phyloP scores from a whole-genome alignment of 2,329 filamentous ascomycete genomes.

The Coniochaeta hoffmannii region DNA sequence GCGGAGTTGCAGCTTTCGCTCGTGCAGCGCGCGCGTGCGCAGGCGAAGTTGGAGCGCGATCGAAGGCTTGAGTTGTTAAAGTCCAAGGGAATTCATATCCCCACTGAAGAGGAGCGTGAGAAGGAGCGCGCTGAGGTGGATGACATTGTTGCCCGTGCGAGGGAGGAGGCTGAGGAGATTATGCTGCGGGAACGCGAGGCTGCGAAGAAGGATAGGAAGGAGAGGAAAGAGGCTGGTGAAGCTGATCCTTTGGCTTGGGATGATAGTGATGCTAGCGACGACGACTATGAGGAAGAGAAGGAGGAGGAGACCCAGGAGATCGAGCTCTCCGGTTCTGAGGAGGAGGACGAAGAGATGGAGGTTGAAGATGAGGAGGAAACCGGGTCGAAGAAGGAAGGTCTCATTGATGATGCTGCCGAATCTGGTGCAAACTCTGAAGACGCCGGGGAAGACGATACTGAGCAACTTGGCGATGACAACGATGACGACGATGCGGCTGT shows the following conservation, averaged over 20 bases:
- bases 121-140: constrained; percentile 77
- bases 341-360: constrained; percentile 25
- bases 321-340: constrained; percentile 36
- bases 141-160: constrained; percentile 77
- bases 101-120: constrained; percentile 81
- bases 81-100: constrained; percentile 72
- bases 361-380: constrained; percentile 18
- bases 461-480: constrained; percentile 24
- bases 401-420: constrained; percentile 17
- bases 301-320: constrained; percentile 26
- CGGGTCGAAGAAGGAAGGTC: constrained; percentile 18
- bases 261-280: constrained; percentile 47
- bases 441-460: constrained; percentile 24
- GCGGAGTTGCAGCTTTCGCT: constrained; percentile 63
- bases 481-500: constrained; percentile 26
- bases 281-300: constrained; percentile 34
- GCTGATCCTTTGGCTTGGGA: constrained; percentile 47
- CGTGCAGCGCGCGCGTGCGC: constrained; percentile 65
- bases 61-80: constrained; percentile 69
- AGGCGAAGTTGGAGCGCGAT: constrained; percentile 71
- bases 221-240: constrained; percentile 31
- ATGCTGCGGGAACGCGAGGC: constrained; percentile 68
- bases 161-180: constrained; percentile 72
- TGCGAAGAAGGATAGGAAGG: constrained; percentile 56
- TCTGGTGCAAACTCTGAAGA: constrained; percentile 24